A percentile compares a stretch with the other conserved stretches of the same genome.
Conservation (phyloP, 306 rosid species). For the Dryas octopetala region DNA sequence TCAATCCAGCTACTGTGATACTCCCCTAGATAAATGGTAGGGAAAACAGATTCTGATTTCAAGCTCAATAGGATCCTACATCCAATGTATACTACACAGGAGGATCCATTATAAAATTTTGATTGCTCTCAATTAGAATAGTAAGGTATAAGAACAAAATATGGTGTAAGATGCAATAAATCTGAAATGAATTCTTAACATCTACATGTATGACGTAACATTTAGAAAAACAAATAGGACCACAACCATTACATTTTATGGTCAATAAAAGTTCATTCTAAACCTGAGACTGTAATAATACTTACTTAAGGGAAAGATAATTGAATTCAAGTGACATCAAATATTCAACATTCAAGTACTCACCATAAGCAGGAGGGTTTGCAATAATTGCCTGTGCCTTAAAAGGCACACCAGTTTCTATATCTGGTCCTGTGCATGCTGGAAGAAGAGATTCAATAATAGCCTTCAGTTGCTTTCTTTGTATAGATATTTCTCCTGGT, state of each 20-base stretch:
- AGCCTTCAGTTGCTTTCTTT: conserved; percentile 76
- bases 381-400: conserved; percentile 95
- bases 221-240: not conserved
- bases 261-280: not conserved
- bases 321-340: conserved; percentile 32
- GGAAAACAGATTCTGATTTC: not conserved
- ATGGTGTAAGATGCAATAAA: not conserved
- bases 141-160: not conserved
- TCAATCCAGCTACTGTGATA: not conserved
- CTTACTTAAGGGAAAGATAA: conserved; percentile 10
- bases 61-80: not conserved
- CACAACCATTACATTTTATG: conserved; percentile 25
- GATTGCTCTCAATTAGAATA: not conserved
- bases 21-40: not conserved
- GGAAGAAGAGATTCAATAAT: conserved; percentile 92
- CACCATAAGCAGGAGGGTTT: conserved; percentile 95
- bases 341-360: conserved; percentile 33
- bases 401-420: conserved; percentile 76
- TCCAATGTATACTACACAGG: not conserved
- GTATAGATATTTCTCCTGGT: conserved; percentile 75
- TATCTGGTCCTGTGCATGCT: conserved; percentile 91
- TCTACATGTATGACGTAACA: not conserved
- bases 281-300: not conserved
- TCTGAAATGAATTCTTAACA: not conserved
- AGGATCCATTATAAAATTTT: not conserved